Conservation (phyloP, 805 yeast genomes). For the Cyberlindnera maritima region DNA sequence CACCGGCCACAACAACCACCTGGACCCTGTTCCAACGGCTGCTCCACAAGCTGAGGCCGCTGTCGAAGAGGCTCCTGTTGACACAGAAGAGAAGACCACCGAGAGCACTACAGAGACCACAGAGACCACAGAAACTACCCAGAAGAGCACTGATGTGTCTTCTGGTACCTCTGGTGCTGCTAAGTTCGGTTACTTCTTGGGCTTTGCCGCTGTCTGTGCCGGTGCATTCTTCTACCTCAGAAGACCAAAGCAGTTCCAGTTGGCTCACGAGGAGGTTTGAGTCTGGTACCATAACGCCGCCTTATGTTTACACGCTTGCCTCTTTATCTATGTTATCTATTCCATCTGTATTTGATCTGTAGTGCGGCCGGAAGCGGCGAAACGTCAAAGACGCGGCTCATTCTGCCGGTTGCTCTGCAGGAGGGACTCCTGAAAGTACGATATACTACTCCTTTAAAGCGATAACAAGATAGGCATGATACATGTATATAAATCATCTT, state of each 20-base stretch:
- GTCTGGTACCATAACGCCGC: background rate
- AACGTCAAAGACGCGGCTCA: background rate
- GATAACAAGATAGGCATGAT: too few relatives aligned
- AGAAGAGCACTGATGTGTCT: background rate
- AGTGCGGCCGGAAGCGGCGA: background rate
- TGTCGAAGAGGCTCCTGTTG: background rate
- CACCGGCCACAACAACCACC: slow-evolving; percentile 2
- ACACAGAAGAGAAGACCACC: background rate
- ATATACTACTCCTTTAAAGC: too few relatives aligned
- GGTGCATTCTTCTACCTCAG: background rate
- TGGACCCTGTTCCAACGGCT: slow-evolving; percentile 1
- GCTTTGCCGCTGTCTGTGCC: background rate
- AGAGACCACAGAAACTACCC: background rate
- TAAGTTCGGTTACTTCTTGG: background rate
- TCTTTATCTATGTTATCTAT: background rate
- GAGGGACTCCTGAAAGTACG: too few relatives aligned
- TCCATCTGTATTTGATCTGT: background rate
- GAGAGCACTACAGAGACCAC: background rate
- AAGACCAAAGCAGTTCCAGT: background rate
- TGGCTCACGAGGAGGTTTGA: background rate
- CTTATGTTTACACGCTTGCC: too few relatives aligned
- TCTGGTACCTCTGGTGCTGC: background rate
- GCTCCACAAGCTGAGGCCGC: slow-evolving; percentile 4
- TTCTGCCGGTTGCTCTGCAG: background rate
- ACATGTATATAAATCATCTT: too few relatives aligned